Base-by-base conservation (phyloP, 208 protist genomes). In the Novymonas esmeraldas region DNA sequence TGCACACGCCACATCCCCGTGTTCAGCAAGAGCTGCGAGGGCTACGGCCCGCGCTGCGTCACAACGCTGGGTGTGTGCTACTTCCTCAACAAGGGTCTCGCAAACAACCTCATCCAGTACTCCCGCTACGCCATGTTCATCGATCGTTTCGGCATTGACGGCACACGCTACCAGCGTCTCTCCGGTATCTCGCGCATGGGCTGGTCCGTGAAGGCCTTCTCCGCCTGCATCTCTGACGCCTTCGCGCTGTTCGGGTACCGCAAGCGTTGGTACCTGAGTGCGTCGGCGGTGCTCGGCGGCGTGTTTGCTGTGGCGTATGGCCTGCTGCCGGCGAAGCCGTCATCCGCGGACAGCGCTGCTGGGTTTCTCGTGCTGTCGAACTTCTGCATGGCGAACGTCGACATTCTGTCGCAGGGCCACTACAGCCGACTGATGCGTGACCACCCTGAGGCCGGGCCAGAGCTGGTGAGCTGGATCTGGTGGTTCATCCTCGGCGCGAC, bases 331-430 rank as follows among this genome's bases (percentile, higher is more conserved):
- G 58, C 55, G 31, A 81, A 72, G 56, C 14, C 10, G 5, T 66
- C 65, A 1, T 70, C 65, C 46, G 82, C 75, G 26, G 54, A 77
- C 41, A 57, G 45, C 5, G 84, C 55, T n/a, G 82, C 61, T 2
- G 79, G 58, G 16, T 73, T 93, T 34, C 50, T 87, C 52, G 88
- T 90, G 49, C 52, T 89, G 26, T 74, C 70, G 20, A 62, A 59
- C 52, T 85, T 84, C 58, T 73, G 72, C 51, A 88, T 81, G 70
- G 78, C 81, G 13, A 87, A 83, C 65, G 64, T 93, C 16, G 84
- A 93, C 61, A 90, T 90, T 49, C 78, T 93, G 2, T 85, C 82
- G 1, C 72, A 93, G 50, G 84, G 87, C 22, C 79, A 85, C 68
- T 93, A 90, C 79, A 90, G 79, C 64, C 76, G 80, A n/a, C 29